Percentiles rank a stretch among this genome's conserved stretches.
Conservation (phyloP, 208 protist species). For the Trypanosoma scelopori region DNA sequence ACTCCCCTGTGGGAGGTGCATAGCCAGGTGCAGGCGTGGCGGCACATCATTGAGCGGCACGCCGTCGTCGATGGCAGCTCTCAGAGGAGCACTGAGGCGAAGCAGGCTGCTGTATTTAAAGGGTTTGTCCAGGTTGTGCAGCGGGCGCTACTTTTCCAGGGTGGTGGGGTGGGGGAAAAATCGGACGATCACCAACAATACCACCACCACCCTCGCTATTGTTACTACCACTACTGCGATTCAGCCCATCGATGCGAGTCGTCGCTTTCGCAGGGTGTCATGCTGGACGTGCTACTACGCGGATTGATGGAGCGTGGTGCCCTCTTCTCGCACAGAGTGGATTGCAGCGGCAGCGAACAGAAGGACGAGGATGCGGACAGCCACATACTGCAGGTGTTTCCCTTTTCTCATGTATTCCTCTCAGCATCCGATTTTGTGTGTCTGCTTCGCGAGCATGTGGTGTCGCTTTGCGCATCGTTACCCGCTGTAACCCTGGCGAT, state of each 20-base stretch:
- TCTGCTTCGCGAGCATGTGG: slow-evolving; percentile 11
- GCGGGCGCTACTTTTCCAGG: slow-evolving; percentile 4
- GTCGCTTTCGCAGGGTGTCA: slow-evolving; percentile 20
- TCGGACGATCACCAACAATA: not conserved
- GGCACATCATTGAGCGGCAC: slow-evolving; percentile 24
- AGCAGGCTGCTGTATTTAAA: slow-evolving; percentile 24
- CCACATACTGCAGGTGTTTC: slow-evolving; percentile 6
- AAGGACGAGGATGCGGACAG: not conserved
- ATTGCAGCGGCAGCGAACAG: not conserved
- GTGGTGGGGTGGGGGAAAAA: not conserved
- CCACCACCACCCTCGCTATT: too few species aligned
- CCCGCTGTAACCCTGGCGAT: not conserved
- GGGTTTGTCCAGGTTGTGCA: slow-evolving; percentile 15
- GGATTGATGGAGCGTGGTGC: slow-evolving; percentile 48
- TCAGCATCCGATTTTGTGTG: slow-evolving; percentile 6
- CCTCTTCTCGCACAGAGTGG: slow-evolving; percentile 29
- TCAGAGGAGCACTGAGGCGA: slow-evolving; percentile 14
- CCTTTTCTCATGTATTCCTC: slow-evolving; percentile 23
- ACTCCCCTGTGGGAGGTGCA: slow-evolving; percentile 13
- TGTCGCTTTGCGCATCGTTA: slow-evolving; percentile 14
- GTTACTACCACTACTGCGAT: too few species aligned
- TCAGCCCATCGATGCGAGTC: too few species aligned
- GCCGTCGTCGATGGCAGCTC: slow-evolving; percentile 21
- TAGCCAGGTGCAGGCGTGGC: slow-evolving; percentile 22
- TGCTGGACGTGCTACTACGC: slow-evolving; percentile 50